phyloP scores from a whole-genome alignment of 2,329 filamentous ascomycete species.

The Hypoxylon sp. region DNA sequence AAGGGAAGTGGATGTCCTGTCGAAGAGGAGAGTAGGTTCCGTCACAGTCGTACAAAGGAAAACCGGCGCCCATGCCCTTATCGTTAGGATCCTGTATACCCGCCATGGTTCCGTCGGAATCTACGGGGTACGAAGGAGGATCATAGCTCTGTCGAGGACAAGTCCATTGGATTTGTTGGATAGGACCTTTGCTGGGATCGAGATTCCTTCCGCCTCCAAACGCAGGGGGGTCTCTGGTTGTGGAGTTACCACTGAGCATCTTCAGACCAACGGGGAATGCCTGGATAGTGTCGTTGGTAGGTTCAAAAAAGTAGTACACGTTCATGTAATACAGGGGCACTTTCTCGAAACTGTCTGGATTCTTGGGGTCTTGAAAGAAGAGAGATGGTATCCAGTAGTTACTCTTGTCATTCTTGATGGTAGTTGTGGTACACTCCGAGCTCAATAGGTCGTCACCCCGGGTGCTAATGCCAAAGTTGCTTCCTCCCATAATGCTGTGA shows the following conservation, averaged over 20 bases:
- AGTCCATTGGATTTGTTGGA: conserved; percentile 71
- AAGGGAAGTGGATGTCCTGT: conserved; percentile 79
- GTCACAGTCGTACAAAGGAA: conserved; percentile 79
- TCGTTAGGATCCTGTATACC: conserved; percentile 70
- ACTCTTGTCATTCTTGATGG: conserved; percentile 76
- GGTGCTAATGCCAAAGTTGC: conserved; percentile 74
- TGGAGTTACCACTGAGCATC: conserved; percentile 77
- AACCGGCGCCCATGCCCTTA: conserved; percentile 71
- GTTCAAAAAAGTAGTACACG: conserved; percentile 82
- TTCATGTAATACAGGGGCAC: conserved; percentile 81
- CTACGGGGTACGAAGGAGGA: conserved; percentile 66
- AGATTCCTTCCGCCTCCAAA: conserved; percentile 65
- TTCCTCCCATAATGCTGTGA: conserved; percentile 80
- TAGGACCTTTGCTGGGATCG: conserved; percentile 65
- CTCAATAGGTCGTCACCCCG: conserved; percentile 70
- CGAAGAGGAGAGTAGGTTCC: conserved; percentile 73
- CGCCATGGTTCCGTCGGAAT: conserved; percentile 68
- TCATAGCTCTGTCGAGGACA: conserved; percentile 69
- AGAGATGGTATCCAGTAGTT: conserved; percentile 84
- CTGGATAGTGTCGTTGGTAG: conserved; percentile 74
- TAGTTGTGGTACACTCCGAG: conserved; percentile 80
- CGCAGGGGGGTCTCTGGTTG: conserved; percentile 69
- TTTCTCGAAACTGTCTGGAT: conserved; percentile 71
- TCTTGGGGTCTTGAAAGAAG: conserved; percentile 75
- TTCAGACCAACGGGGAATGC: conserved; percentile 80